phyloP scores from a whole-genome alignment of 371 early-diverging fungal species.

The Batkoa obscura region DNA sequence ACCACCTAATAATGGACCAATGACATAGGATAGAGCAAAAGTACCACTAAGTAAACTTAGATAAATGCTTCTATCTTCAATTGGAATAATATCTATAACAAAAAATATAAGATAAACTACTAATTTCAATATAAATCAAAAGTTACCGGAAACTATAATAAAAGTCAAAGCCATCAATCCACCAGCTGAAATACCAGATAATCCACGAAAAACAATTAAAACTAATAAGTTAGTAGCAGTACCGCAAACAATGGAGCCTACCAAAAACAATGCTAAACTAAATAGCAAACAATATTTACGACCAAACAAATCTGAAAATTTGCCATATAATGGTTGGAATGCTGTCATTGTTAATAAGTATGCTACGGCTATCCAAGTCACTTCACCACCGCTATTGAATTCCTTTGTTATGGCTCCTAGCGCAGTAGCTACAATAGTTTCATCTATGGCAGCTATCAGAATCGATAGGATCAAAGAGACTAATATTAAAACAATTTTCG shows the following conservation, averaged over 20 bases:
- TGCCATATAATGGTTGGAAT: constrained; percentile 48
- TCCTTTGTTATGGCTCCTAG: constrained; percentile 47
- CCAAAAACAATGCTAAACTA: constrained; percentile 27
- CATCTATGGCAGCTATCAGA: constrained; percentile 42
- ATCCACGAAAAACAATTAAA: constrained; percentile 50
- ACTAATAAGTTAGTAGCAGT: constrained; percentile 22
- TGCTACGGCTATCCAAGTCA: constrained; percentile 43
- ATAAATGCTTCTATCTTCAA: background rate
- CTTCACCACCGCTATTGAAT: constrained; percentile 31
- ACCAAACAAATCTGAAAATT: constrained; percentile 41
- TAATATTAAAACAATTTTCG: no score
- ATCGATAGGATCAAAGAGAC: constrained; percentile 12
- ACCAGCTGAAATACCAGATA: constrained; percentile 63
- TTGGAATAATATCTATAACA: constrained; percentile 37
- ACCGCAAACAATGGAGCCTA: constrained; percentile 34
- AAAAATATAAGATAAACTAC: no score
- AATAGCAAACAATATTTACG: constrained; percentile 30
- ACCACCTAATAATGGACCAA: background rate
- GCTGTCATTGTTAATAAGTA: constrained; percentile 58
- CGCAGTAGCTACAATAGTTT: constrained; percentile 57
- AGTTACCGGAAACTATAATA: constrained; percentile 36
- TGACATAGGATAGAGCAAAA: background rate
- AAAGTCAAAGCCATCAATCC: constrained; percentile 45
- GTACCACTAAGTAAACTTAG: background rate
- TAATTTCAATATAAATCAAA: no score